phyloP scores from a whole-genome alignment of 257 asterid species.

The Solanum clarkiae region DNA sequence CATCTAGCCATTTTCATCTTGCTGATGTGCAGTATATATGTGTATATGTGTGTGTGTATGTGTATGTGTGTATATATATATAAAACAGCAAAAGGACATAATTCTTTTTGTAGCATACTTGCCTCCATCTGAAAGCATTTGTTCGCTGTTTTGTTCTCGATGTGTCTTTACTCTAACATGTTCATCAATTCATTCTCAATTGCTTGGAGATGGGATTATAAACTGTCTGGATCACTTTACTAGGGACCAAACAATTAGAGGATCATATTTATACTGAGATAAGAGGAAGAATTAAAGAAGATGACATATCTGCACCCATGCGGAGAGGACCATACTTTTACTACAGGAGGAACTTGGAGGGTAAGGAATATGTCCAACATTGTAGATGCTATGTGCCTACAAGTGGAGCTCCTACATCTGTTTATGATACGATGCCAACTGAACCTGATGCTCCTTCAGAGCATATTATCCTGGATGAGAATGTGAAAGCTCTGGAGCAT shows the following conservation, averaged over 20 bases:
- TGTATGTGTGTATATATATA: no score
- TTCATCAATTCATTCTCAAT: not conserved
- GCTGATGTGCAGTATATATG: not conserved
- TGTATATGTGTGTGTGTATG: no score
- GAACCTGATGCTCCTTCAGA: conserved; percentile 85
- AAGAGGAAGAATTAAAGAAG: conserved; percentile 80
- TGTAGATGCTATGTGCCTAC: conserved; percentile 63
- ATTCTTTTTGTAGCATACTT: not conserved
- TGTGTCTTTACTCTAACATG: not conserved
- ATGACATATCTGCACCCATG: conserved; percentile 67
- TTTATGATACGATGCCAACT: conserved; percentile 67
- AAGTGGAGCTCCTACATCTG: conserved; percentile 30
- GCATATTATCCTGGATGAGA: conserved; percentile 82
- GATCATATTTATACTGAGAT: conserved; percentile 67
- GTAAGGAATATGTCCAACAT: conserved; percentile 71
- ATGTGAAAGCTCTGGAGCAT: conserved; percentile 60
- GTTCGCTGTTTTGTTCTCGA: not conserved
- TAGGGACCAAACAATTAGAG: conserved; percentile 71
- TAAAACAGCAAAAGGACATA: not conserved
- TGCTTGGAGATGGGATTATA: not conserved
- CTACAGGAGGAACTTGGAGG: conserved; percentile 73
- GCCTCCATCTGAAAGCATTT: not conserved
- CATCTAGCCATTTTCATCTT: not conserved
- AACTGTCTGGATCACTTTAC: conserved; percentile 4
- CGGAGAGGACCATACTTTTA: conserved; percentile 68